These are phyloP conservation scores for Coriaria nepalensis DNA, from an alignment of 306 rosid genomes.

Conservation along the genomic window DNA sequence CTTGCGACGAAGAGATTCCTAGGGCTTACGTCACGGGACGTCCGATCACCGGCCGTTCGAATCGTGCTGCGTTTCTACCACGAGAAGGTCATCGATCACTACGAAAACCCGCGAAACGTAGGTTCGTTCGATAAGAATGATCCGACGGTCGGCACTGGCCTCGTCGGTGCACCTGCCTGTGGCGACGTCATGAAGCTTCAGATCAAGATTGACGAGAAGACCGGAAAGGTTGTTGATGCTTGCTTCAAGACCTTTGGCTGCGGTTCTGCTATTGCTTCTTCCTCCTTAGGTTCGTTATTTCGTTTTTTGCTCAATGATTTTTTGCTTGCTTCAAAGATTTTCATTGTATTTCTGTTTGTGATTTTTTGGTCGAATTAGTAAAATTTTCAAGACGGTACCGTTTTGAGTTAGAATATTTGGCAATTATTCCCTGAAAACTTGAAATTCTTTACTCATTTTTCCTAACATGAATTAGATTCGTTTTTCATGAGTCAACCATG, in stretches of 20 bases:
- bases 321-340: background rate
- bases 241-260: constrained; percentile 88
- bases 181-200: constrained; percentile 95
- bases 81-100: constrained; percentile 82
- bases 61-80: constrained; percentile 48
- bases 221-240: constrained; percentile 75
- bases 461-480: no score
- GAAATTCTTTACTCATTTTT: no score
- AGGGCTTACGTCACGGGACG: constrained; percentile 28
- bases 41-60: constrained; percentile 21
- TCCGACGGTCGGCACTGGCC: constrained; percentile 69
- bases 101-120: constrained; percentile 71
- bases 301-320: background rate
- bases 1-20: constrained; percentile 33
- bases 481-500: no score
- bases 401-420: no score
- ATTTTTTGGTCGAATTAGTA: no score
- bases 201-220: constrained; percentile 64
- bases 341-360: background rate
- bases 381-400: no score
- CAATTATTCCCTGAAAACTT: no score
- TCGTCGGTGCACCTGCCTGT: constrained; percentile 86
- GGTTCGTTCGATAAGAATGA: constrained; percentile 77
- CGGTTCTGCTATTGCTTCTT: constrained; percentile 89
- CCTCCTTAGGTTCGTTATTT: constrained; percentile 54